phyloP scores from a whole-genome alignment of 1,139 yeast genomes.

The Saccharomyces hybrid region DNA sequence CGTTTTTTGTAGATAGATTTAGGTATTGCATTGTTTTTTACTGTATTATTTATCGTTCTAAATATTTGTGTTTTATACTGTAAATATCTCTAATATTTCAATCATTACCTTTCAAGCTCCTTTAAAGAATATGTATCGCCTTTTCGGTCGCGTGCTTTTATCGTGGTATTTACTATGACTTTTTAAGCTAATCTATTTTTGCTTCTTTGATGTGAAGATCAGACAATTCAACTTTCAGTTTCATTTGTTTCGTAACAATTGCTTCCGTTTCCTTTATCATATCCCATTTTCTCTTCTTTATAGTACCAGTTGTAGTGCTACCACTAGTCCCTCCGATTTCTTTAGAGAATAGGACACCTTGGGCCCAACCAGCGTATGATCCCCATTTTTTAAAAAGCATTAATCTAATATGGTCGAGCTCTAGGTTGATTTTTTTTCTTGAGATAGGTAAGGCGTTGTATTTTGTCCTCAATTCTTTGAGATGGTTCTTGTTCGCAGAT shows the following conservation, averaged over 20 bases:
- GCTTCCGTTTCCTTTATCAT: neutral
- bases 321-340: constrained; percentile 59
- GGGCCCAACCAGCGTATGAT: constrained; percentile 96
- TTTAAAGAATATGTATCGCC: neutral
- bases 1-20: neutral
- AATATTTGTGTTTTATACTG: neutral
- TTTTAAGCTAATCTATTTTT: constrained; percentile 12
- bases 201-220: constrained; percentile 21
- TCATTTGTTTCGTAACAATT: neutral
- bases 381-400: constrained; percentile 76
- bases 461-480: constrained; percentile 27
- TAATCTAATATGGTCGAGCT: constrained; percentile 43
- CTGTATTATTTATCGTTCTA: neutral
- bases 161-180: neutral
- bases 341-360: constrained; percentile 80
- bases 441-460: constrained; percentile 29
- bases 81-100: neutral
- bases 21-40: neutral
- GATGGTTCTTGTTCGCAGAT: constrained; percentile 33
- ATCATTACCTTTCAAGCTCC: neutral
- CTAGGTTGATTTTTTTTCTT: constrained; percentile 50
- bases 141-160: neutral
- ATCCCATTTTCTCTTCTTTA: constrained; percentile 18
- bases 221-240: neutral
- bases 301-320: constrained; percentile 26